Evolutionary conservation across 108 stramenopile genomes (phyloP).

Genomic region (Cyclotella choctawhatcheeana): DNA sequence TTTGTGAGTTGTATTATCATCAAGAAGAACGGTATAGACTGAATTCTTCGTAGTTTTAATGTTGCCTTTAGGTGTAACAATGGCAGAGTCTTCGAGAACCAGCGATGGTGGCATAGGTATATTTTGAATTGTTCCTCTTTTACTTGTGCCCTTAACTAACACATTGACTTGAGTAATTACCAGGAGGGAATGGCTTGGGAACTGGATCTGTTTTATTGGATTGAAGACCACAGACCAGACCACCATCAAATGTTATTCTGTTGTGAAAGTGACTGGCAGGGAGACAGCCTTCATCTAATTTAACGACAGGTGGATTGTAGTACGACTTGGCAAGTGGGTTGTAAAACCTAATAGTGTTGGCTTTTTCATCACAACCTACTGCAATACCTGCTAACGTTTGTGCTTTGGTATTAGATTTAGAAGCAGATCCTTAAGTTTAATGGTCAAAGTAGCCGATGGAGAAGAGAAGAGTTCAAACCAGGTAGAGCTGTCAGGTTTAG

Average conservation of each 20-base stretch:
- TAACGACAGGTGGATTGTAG: background rate
- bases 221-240: conserved; percentile 1
- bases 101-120: background rate
- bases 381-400: conserved; percentile 28
- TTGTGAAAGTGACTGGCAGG: background rate
- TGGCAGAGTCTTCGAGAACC: background rate
- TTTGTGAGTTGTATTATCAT: background rate
- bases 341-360: conserved; percentile 20
- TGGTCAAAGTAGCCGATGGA: conserved; percentile 13
- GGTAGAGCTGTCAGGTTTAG: conserved; percentile 12
- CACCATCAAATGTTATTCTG: background rate
- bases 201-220: conserved; percentile 9
- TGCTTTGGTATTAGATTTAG: background rate
- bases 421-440: background rate
- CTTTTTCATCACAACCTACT: conserved; percentile 3
- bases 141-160: background rate
- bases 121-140: conserved; percentile 1
- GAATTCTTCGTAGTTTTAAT: background rate
- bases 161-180: background rate
- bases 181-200: conserved; percentile 9
- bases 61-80: background rate
- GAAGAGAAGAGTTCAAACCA: conserved; percentile 37
- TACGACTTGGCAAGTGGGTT: conserved; percentile 6
- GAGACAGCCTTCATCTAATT: background rate
- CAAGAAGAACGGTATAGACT: background rate